Base-by-base conservation (phyloP, 345 rosid genomes). In the Populus davidiana region DNA sequence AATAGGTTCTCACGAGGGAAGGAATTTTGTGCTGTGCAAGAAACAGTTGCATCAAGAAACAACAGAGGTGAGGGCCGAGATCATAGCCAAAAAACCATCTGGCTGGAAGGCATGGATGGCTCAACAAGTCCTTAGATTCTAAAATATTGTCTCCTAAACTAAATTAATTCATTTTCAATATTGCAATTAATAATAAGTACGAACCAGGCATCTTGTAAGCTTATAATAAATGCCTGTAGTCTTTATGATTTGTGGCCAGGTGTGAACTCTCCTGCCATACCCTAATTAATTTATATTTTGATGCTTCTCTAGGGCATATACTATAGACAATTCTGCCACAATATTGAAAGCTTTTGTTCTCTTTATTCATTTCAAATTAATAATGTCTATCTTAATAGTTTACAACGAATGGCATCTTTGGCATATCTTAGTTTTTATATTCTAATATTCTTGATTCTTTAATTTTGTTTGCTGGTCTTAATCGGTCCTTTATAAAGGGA, bases 21-120 rank as follows among this genome's bases (percentile, higher is more conserved):
- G 82, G 64, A 75, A 36, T 50, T 80, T 80, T 50, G 72, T 80
- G 78, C 70, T 80, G 13, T 80, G 76, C 71, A 75, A 80, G 79
- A 75, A 75, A 31, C 75, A 70, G 41, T 2, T 13, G 69, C 64
- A 65, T 25, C 56, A 72, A 11, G 79, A 80, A 3, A 80, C 47
- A 75, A 80, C 82, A 16, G 78, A 49, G 8, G 71, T 7, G 38
- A 80, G 72, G 39, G 36, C 79, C 6, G 64, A 68, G 7, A 56
- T 67, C 16, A 36, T 8, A 1, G 18, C 36, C 9, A 29, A 65
- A 8, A 70, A 64, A 56, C 31, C 82, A 63, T 41, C 70, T 23
- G 70, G 78, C 20, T 80, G 78, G 82, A 75, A 61, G 75, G 82
- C 82, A 10, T 75, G 75, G 79, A 18, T 33, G 35, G 35, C 35